These are phyloP conservation scores for Olyra latifolia DNA, from an alignment of 176 grass and related monocot species.

Conservation along the genomic window DNA sequence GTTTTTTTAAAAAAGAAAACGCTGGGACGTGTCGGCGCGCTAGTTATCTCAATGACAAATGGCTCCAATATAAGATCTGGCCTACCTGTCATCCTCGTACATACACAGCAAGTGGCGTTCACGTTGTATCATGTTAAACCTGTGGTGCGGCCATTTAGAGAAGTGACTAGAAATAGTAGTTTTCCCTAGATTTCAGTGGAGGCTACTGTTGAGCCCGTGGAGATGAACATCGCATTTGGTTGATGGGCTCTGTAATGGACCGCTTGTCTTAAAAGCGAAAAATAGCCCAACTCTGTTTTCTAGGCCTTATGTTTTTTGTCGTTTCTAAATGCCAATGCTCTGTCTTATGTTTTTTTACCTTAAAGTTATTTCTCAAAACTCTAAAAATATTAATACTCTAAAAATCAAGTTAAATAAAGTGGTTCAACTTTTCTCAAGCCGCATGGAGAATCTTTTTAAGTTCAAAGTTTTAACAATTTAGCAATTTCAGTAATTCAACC, in stretches of 20 bases:
- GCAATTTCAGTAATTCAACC: no score
- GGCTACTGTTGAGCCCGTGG: neutral
- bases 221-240: neutral
- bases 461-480: no score
- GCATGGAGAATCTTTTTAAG: no score
- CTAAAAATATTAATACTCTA: no score
- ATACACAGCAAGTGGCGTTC: neutral
- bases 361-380: no score
- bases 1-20: neutral
- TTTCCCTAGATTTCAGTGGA: slow-evolving; percentile 39
- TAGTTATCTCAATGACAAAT: neutral
- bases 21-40: neutral
- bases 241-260: neutral
- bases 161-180: neutral
- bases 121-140: neutral
- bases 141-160: slow-evolving; percentile 32
- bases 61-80: accelerated
- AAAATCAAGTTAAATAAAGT: no score
- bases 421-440: no score
- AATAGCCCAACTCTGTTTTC: no score
- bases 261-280: no score
- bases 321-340: no score
- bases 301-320: no score
- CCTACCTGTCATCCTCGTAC: neutral
- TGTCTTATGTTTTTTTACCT: no score